A percentile compares a stretch with the other conserved stretches of the same genome.
These are phyloP conservation scores for Malassezia slooffiae DNA, from an alignment of 1,284 basidiomycete genomes.

Conservation along the genomic window DNA sequence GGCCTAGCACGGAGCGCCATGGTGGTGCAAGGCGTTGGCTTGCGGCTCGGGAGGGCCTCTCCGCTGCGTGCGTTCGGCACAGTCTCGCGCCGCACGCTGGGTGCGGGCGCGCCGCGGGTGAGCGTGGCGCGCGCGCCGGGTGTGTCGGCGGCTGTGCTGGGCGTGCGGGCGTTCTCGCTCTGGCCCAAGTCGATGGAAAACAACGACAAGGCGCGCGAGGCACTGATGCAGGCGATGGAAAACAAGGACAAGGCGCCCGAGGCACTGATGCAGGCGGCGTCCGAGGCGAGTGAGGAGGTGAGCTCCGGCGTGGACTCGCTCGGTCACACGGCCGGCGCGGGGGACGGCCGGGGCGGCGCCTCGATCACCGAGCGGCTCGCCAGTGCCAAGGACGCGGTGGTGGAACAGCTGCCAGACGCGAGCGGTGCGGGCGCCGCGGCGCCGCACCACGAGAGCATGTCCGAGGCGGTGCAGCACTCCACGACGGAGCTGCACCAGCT, in stretches of 20 bases:
- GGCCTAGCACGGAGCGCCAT: no score
- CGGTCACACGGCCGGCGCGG: no score
- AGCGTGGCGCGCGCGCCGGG: not conserved
- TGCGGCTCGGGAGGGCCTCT: not conserved
- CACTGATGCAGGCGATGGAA: not conserved
- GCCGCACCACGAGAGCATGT: constrained; percentile 2
- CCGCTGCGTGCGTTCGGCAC: not conserved
- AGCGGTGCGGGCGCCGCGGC: no score
- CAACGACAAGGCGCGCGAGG: constrained; percentile 10
- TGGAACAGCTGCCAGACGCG: no score
- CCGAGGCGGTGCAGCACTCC: constrained; percentile 3
- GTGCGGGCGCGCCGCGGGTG: not conserved
- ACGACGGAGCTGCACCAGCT: constrained; percentile 59
- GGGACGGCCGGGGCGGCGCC: no score
- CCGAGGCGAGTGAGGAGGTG: not conserved
- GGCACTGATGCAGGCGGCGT: not conserved
- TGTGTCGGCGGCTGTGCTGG: not conserved
- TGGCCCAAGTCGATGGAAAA: not conserved
- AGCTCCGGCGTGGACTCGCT: no score
- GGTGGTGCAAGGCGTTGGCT: constrained; percentile 5
- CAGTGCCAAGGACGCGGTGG: no score
- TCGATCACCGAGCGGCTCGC: no score
- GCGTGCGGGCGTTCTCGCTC: constrained; percentile 8
- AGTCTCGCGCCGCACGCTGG: not conserved
- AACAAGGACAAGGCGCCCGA: not conserved